A percentile compares a stretch with the other conserved stretches of the same genome.
Evolutionary conservation across 371 early-diverging fungal genomes (phyloP).

Genomic region (Mucor piriformis): DNA sequence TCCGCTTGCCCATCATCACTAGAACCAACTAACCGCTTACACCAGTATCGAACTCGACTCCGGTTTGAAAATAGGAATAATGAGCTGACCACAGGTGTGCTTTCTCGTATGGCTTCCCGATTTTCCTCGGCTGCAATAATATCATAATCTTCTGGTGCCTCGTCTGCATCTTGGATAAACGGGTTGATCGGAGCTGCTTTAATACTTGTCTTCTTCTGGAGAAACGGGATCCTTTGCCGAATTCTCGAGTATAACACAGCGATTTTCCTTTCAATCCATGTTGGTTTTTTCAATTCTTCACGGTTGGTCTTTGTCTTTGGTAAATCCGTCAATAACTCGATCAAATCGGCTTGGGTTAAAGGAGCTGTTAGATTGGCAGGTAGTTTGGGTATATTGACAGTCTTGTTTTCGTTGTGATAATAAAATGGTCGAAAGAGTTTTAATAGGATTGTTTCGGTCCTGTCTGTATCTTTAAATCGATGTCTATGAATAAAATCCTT

Average conservation of each 20-base stretch:
- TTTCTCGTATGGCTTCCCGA: constrained; percentile 31
- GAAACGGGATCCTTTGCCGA: constrained; percentile 12
- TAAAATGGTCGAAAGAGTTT: constrained; percentile 39
- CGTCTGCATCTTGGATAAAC: constrained; percentile 25
- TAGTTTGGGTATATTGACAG: constrained; percentile 44
- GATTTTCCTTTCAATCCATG: constrained; percentile 19
- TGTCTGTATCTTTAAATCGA: constrained; percentile 37
- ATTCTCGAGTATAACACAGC: constrained; percentile 1
- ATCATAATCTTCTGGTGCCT: constrained; percentile 44
- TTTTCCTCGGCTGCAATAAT: constrained; percentile 50
- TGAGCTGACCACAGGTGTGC: constrained; percentile 28
- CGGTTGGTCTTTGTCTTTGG: constrained; percentile 4
- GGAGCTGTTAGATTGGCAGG: constrained; percentile 48
- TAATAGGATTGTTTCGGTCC: constrained; percentile 35
- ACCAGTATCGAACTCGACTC: constrained; percentile 39
- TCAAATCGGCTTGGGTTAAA: constrained; percentile 40
- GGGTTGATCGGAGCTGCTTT: constrained; percentile 19
- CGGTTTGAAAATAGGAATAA: constrained; percentile 41
- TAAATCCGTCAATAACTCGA: constrained; percentile 24
- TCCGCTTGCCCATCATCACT: constrained; percentile 40
- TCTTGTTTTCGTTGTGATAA: constrained; percentile 34
- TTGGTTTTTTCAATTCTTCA: constrained; percentile 5
- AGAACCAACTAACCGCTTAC: constrained; percentile 45
- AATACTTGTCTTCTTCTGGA: constrained; percentile 11
- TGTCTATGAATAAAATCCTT: constrained; percentile 57